Evolutionary conservation across 2,329 filamentous ascomycete genomes (phyloP).

Genomic region (Dactylella cylindrospora): DNA sequence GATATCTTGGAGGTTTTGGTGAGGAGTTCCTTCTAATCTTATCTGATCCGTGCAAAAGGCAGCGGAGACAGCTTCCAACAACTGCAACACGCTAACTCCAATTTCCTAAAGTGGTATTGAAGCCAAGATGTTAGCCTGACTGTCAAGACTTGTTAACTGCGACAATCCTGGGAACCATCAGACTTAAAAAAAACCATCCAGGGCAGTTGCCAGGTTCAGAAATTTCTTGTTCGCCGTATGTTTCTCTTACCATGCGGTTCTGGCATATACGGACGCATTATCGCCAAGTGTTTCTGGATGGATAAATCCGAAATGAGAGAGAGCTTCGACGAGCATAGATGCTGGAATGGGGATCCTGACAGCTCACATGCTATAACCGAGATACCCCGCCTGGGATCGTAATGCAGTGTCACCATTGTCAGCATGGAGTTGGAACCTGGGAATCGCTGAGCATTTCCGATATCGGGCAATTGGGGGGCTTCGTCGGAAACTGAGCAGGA

Average conservation of each 20-base stretch:
- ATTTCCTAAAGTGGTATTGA: constrained; percentile 4
- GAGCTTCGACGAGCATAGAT: background rate
- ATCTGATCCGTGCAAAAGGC: constrained; percentile 29
- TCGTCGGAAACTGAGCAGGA: background rate
- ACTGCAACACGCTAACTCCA: constrained; percentile 15
- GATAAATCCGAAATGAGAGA: background rate
- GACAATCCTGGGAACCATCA: too few relatives aligned
- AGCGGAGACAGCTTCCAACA: too few relatives aligned
- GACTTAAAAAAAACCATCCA: too few relatives aligned
- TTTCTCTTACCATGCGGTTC: too few relatives aligned
- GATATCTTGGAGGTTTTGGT: too few relatives aligned
- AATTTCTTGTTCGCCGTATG: too few relatives aligned
- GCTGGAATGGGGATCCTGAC: background rate
- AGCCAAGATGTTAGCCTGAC: constrained; percentile 1
- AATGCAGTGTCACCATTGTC: constrained; percentile 1
- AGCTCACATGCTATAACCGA: constrained; percentile 2
- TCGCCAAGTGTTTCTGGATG: constrained; percentile 22
- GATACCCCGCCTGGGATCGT: background rate
- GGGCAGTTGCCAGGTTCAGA: too few relatives aligned
- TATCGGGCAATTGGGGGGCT: constrained; percentile 15
- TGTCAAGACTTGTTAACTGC: background rate
- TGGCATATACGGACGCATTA: constrained; percentile 4
- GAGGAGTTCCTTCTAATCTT: constrained; percentile 36
- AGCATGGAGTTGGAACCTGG: background rate
- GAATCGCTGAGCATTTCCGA: constrained; percentile 26